Conservation (phyloP, 805 yeast species). For the Candida nanaspora region DNA sequence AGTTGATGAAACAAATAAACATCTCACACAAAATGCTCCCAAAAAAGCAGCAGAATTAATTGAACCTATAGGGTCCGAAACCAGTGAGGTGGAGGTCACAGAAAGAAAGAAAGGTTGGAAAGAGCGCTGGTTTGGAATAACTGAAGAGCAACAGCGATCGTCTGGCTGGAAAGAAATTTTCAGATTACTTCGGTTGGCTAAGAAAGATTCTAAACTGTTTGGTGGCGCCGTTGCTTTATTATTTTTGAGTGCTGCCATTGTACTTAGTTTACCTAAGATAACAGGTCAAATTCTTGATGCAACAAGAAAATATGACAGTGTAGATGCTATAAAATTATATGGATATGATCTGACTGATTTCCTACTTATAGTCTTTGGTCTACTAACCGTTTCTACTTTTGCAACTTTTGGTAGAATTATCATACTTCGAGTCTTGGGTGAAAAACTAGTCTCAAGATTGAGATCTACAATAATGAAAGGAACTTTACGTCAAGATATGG, state of each 20-base stretch:
- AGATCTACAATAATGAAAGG: conserved; percentile 73
- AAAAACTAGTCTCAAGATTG: conserved; percentile 76
- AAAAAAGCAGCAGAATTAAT: too few species aligned
- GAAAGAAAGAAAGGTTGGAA: conserved; percentile 12
- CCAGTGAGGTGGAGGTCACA: neutral
- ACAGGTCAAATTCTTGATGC: conserved; percentile 51
- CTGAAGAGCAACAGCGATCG: conserved; percentile 23
- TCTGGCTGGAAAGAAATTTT: conserved; percentile 31
- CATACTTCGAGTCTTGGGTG: conserved; percentile 73
- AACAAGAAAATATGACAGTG: conserved; percentile 25
- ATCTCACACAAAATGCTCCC: neutral
- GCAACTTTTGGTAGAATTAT: conserved; percentile 79
- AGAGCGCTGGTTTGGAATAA: conserved; percentile 22
- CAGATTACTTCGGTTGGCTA: conserved; percentile 35
- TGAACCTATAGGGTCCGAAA: too few species aligned
- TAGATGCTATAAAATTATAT: conserved; percentile 28
- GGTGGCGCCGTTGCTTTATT: conserved; percentile 36
- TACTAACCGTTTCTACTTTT: conserved; percentile 65
- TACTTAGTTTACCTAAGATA: conserved; percentile 47
- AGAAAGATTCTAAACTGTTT: conserved; percentile 37
- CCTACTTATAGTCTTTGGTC: conserved; percentile 48
- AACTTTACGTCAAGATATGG: conserved; percentile 79
- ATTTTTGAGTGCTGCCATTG: conserved; percentile 39
- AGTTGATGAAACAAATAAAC: neutral
- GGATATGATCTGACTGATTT: conserved; percentile 63